Percentiles rank a stretch among this genome's conserved stretches.
phyloP scores from a whole-genome alignment of 306 rosid genomes.

The Trifolium pratense region DNA sequence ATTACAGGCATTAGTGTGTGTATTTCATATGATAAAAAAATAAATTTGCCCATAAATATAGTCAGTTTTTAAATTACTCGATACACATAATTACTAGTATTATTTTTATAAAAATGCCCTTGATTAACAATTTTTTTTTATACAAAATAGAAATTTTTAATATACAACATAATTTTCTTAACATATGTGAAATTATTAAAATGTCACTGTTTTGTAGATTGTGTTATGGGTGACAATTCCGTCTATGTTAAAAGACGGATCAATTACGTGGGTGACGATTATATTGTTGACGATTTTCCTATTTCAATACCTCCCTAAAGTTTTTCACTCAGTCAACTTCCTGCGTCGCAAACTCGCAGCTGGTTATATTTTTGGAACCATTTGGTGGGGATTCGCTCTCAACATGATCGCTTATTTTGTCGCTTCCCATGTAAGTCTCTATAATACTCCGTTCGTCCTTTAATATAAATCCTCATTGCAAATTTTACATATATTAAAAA shows the following conservation, averaged over 20 bases:
- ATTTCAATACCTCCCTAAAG: constrained; percentile 87
- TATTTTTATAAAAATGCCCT: too few species aligned
- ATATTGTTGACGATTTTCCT: constrained; percentile 72
- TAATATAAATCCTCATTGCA: too few species aligned
- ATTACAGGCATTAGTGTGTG: too few species aligned
- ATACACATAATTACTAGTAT: too few species aligned
- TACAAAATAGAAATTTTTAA: too few species aligned
- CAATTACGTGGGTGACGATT: constrained; percentile 69
- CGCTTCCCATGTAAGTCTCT: constrained; percentile 85
- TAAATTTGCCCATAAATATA: too few species aligned
- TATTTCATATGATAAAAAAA: too few species aligned
- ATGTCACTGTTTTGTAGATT: constrained; percentile 51
- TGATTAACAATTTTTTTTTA: too few species aligned
- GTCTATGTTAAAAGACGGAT: constrained; percentile 62
- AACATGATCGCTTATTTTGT: constrained; percentile 92
- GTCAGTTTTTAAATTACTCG: too few species aligned
- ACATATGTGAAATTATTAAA: background rate
- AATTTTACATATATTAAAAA: too few species aligned
- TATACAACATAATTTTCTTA: too few species aligned
- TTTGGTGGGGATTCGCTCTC: constrained; percentile 99
- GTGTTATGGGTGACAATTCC: constrained; percentile 84
- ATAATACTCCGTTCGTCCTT: too few species aligned
- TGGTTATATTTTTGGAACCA: constrained; percentile 84
- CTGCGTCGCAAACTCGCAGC: constrained; percentile 78
- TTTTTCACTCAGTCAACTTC: constrained; percentile 76